Base-by-base conservation (phyloP, 2,329 filamentous ascomycete species). In the Pezicula rhizophila region DNA sequence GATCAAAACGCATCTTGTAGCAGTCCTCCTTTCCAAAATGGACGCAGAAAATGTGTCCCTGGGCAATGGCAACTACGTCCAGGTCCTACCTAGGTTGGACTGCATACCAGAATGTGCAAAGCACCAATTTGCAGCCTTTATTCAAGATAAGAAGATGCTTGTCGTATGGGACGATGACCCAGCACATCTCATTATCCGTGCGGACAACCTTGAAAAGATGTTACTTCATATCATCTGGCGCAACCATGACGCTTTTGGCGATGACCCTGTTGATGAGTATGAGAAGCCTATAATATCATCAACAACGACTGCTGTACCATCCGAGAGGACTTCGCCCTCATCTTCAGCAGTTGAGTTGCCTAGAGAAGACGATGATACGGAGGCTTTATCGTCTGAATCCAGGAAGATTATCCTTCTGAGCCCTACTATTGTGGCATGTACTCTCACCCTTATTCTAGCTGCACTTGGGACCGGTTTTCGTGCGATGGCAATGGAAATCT, bases 41-140 rank as follows among this genome's bases (percentile, higher is more conserved):
- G 73, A 69, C 41, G 55, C 69, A 18, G 68, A 77, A 14, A 82
- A 76, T 54, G 77, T 86, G 8, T 79, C 82, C 8, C 67, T 86
- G 14, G 65, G 72, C 14, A 70, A 76, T 46, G 79, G 78, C 3
- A 71, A 84, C 15, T 76, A 77, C 23, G 66, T 86, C 6, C 83
- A 87, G 59, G 77, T 86, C 4, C 67, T 86, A 18, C 75, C 75
- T 2, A 75, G 74, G 43, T 74, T 85, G 49, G 67, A 70, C 2
- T 73, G 77, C 43, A 68, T 87, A 4, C 76, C 78, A 0, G 65
- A 70, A 20, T 84, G 79, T 56, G 75, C 82, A 60, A 81, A 82
- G 61, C 79, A 83, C 64, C 80, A 84, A 52, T 83, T 81, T 58
- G 80, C 78, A n/a, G 80, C 80, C 8, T 84, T 84, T 60, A 76